phyloP scores from a whole-genome alignment of 1,284 basidiomycete species.

The Golubevia sp. region DNA sequence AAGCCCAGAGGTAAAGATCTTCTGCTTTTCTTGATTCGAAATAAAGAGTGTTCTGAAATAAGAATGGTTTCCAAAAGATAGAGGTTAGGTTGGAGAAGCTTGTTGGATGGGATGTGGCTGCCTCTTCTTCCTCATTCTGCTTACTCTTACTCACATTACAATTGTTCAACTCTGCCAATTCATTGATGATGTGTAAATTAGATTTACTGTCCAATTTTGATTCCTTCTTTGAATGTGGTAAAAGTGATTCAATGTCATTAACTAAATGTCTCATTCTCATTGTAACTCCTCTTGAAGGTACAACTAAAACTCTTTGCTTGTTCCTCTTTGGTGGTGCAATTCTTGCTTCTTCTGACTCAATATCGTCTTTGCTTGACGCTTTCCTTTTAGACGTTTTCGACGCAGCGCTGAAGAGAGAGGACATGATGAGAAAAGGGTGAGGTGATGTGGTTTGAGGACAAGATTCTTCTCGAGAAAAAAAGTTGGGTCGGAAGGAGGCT shows the following conservation, averaged over 20 bases:
- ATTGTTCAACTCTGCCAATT: slow-evolving; percentile 95
- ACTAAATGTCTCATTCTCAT: slow-evolving; percentile 97
- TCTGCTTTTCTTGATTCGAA: slow-evolving; percentile 89
- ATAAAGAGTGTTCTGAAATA: slow-evolving; percentile 77
- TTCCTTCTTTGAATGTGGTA: slow-evolving; percentile 92
- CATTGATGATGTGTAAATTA: slow-evolving; percentile 88
- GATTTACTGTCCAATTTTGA: slow-evolving; percentile 86
- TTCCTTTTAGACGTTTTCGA: no score
- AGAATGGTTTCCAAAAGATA: no score
- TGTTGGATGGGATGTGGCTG: background rate
- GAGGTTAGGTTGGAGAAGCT: no score
- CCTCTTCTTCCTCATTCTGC: no score
- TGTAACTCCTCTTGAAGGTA: slow-evolving; percentile 92
- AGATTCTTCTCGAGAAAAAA: no score
- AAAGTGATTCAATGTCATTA: slow-evolving; percentile 85
- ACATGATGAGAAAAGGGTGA: no score
- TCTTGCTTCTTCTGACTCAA: slow-evolving; percentile 69
- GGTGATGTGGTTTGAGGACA: no score
- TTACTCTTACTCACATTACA: slow-evolving; percentile 75
- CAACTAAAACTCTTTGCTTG: slow-evolving; percentile 77
- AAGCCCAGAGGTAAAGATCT: slow-evolving; percentile 95
- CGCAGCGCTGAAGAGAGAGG: no score
- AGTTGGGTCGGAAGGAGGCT: no score
- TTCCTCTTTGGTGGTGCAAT: slow-evolving; percentile 77
- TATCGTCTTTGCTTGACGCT: no score